Evolutionary conservation across 1,284 basidiomycete genomes (phyloP).

Genomic region (Sanguinoderma infundibulare): DNA sequence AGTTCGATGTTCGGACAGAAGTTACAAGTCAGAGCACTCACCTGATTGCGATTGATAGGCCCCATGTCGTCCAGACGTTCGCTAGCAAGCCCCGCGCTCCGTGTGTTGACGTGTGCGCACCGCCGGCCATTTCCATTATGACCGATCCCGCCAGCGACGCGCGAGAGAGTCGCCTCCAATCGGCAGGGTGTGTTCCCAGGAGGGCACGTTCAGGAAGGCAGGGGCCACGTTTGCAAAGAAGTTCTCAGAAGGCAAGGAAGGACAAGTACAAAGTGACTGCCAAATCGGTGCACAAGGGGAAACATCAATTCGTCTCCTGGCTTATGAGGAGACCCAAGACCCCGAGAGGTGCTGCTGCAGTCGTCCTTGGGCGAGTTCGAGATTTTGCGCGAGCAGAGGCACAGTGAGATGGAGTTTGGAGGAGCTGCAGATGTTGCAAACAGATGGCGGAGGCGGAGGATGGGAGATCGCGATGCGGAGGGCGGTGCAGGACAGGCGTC

Average conservation of each 20-base stretch:
- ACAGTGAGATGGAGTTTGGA: background rate
- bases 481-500: slow-evolving; percentile 8
- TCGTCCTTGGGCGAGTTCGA: background rate
- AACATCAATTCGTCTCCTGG: slow-evolving; percentile 15
- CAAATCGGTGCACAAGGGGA: slow-evolving; percentile 24
- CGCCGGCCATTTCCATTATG: background rate
- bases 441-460: background rate
- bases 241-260: slow-evolving; percentile 8
- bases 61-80: background rate
- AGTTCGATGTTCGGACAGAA: too few species aligned
- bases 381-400: background rate
- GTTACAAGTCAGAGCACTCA: too few species aligned
- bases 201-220: slow-evolving; percentile 18
- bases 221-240: slow-evolving; percentile 16
- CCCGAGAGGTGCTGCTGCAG: slow-evolving; percentile 14
- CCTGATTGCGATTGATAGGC: too few species aligned
- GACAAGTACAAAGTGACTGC: slow-evolving; percentile 23
- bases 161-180: background rate
- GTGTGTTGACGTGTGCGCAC: background rate
- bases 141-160: background rate
- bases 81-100: background rate
- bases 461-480: background rate
- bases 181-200: slow-evolving; percentile 15
- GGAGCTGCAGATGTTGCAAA: background rate
- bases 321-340: slow-evolving; percentile 15